phyloP scores from a whole-genome alignment of 495 filamentous ascomycete species.

The Xylaria scruposa region DNA sequence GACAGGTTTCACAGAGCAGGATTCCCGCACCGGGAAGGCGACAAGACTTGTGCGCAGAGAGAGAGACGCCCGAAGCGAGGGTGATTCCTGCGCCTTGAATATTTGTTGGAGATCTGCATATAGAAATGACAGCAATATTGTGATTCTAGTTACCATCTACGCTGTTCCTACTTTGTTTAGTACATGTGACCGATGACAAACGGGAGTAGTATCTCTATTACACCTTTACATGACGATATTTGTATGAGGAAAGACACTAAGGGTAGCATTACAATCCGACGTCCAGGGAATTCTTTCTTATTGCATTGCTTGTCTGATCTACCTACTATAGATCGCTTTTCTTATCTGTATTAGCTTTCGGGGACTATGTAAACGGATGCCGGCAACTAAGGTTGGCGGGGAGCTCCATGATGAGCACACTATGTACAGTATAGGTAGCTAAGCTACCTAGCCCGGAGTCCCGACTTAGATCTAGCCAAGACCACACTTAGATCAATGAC shows the following conservation, averaged over 20 bases:
- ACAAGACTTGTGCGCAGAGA: slow-evolving; percentile 8
- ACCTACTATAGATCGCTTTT: not conserved
- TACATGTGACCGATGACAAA: not conserved
- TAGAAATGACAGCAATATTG: slow-evolving; percentile 8
- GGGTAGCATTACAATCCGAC: not conserved
- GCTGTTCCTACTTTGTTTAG: not conserved
- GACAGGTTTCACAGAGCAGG: slow-evolving; percentile 34
- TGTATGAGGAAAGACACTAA: not conserved
- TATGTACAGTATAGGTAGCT: not conserved
- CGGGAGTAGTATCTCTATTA: too few species aligned
- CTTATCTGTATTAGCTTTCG: not conserved
- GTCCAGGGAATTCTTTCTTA: not conserved
- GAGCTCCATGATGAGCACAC: not conserved
- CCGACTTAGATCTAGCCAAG: not conserved
- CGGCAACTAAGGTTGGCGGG: slow-evolving; percentile 2
- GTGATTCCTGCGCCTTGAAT: not conserved
- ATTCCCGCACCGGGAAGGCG: slow-evolving; percentile 22
- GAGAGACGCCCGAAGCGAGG: slow-evolving; percentile 2
- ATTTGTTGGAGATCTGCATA: slow-evolving; percentile 14
- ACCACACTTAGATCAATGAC: not conserved
- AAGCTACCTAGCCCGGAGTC: not conserved
- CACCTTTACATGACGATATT: not conserved
- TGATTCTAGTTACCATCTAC: not conserved
- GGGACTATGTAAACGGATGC: not conserved
- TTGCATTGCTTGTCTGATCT: not conserved